Evolutionary conservation across 176 grass and related monocot species (phyloP), one percentile per base, ranked within the genome.

Genomic region (Cenchrus americanus): DNA sequence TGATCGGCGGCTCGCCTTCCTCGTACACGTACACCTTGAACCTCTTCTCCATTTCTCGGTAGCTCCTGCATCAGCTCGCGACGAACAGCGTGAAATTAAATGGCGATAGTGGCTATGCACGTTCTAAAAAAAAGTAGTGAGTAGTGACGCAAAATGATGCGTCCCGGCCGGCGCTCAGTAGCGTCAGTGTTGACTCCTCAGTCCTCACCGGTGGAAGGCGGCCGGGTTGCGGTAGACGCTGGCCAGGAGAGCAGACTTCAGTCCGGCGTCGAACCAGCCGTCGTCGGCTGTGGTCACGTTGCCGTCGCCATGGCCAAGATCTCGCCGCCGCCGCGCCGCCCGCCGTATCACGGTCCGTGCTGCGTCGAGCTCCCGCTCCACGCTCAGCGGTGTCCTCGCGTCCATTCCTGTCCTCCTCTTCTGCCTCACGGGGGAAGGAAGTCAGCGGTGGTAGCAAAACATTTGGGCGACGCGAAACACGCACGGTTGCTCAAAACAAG

Each of bases 11-110:
- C 78, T 97, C 94, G 34, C 94, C 94, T 78, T 97, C 91, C 54
- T 86, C 91, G 81, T 97, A 97, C 82, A 97, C 91, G 67, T 90
- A 92, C 75, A 97, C 82, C 59, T 75, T 92, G 89, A 97, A 97
- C 27, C 84, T 70, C 75, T 53, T 88, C 91, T 94, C 85, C 94
- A 97, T 97, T 74, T 97, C 91, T 69, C 5, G 49, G 60, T 97
- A 94, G 83, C 94, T 97, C 94, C 94, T 97, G 62, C 12, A 50
- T 14, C 10, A 41, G 8, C 8, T 18, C 17, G 47, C 55, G n/a
- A n/a, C 21, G n/a, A n/a, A 59, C 1, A 44, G 43, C 6, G 43
- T 44, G 34, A 37, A 37, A 37, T 37, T 37, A 37, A 37, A 44
- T 44, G 43, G 43, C 43, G 43, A 9, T 30, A 30, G 27, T 30